These are phyloP conservation scores for Viola pubescens DNA, from an alignment of 441 rosid species.

Conservation along the genomic window DNA sequence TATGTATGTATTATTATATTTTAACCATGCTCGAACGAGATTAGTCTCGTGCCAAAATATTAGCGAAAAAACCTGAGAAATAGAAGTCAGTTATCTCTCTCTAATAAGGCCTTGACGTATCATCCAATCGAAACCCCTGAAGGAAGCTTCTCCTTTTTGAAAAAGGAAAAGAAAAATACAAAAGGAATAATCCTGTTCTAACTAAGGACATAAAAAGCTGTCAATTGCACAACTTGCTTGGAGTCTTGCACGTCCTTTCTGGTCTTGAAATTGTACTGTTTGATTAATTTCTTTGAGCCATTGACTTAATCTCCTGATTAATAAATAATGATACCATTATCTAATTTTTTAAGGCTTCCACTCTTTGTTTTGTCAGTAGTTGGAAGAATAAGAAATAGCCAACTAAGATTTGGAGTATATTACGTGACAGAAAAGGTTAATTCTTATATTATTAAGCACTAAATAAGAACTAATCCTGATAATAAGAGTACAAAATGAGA, in stretches of 20 bases:
- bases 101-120: slow-evolving; percentile 13
- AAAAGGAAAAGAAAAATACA: not conserved
- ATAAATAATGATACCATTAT: slow-evolving; percentile 2
- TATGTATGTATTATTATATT: not conserved
- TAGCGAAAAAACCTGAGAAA: no score
- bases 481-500: no score
- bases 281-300: not conserved
- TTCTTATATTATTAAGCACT: no score
- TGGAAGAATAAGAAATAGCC: no score
- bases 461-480: no score
- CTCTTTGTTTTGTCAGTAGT: no score
- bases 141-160: slow-evolving; percentile 6
- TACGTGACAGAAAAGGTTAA: no score
- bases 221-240: not conserved
- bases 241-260: not conserved
- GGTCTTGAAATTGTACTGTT: not conserved
- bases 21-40: not conserved
- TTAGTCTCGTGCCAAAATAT: no score
- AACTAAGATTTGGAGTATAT: no score
- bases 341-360: not conserved
- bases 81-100: slow-evolving; percentile 3
- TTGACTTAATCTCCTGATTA: no score
- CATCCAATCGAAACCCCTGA: slow-evolving; percentile 3
- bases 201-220: not conserved
- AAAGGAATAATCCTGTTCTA: not conserved